Base-by-base conservation (phyloP, 2,329 filamentous ascomycete genomes). In the Xylariaceae sp. region DNA sequence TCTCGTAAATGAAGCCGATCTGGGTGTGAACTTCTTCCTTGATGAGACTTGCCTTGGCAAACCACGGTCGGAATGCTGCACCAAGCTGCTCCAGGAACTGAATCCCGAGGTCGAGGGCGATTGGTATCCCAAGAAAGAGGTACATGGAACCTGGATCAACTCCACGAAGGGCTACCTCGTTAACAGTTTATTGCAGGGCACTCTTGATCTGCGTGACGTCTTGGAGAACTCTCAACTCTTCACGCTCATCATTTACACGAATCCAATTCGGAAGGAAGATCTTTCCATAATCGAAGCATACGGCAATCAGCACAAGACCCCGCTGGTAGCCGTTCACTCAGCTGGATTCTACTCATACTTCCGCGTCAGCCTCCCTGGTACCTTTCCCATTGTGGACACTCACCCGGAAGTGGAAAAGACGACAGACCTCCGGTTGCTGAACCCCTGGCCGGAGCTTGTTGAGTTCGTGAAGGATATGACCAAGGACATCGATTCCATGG, bases 11-110 rank as follows among this genome's bases (percentile, higher is more conserved):
- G 81, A 94, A 46, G 70, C 78, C 26, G 92, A 98, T 51, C 67
- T 98, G 25, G 92, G 93, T 4, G 82, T 95, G 42, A 98, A 98
- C 62, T 98, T 98, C 70, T 98, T 98, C 52, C 68, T 98, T 0
- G 86, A 94, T 40, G 78, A 92, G 48, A 66, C 70, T 31, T 82
- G 78, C 44, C 57, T 94, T 23, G 89, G 88, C 33, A 80, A 79
- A 50, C 78, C 78, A 17, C 78, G 92, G 46, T 86, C 90, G 2
- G 74, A 87, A 55, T 80, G 83, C 53, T 84, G 83, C 35, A 80
- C 81, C 37, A 78, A 80, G 41, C 68, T 90, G 35, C 68, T 98
- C 27, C 69, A 78, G 41, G 93, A 98, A 59, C 68, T 98, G 40
- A 98, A 98, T 53, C 88, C 89, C 3, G 92, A 96, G 52, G 92